Evolutionary conservation across 1,284 basidiomycete genomes (phyloP), one percentile per base, ranked within the genome.

Genomic region (Paramarasmius palmivorus): DNA sequence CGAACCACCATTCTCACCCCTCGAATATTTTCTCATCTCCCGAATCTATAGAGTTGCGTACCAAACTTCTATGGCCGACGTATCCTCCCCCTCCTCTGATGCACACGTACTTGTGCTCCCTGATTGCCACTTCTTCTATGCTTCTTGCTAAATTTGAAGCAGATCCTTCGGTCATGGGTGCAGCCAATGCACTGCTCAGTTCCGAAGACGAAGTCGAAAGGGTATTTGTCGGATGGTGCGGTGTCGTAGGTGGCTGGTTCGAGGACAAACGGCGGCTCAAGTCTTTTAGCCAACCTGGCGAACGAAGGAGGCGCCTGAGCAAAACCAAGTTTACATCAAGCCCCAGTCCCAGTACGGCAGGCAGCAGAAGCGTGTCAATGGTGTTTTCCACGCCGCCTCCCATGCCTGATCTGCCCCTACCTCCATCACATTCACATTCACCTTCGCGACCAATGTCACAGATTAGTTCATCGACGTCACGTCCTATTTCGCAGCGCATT

Each of bases 91-190:
- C 84, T 3, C 68, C 78, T 19, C 69, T 83, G 10, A 79, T 88
- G 71, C 63, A 75, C 17, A 68, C 73, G 19, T 79, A 85, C 58
- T 69, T 81, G 5, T 76, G 71, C 15, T 75, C 73, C 7, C 72
- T 89, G 9, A 67, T 82, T 17, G 61, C 61, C 8, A 78, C 76
- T 3, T 83, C 81, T 20, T 72, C 77, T 40, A 67, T 64, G 19
- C 68, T 86, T 41, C 63, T 84, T 2, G 63, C 66, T 5, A 69
- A 69, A 7, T 77, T 86, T 61, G 73, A 81, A 36, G 75, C 78
- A 40, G 83, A 86, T 50, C 83, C 84, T 8, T 83, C 79, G 37
- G 82, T 81, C 1, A 78, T 76, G 69, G 85, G 83, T 7, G 77
- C 87, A 26, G 79, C 83, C 17, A 66, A 72, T 0, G 82, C 86